Evolutionary conservation across 2,329 filamentous ascomycete species (phyloP), one percentile per base, ranked within the genome.

Genomic region (Colletotrichum cereale): DNA sequence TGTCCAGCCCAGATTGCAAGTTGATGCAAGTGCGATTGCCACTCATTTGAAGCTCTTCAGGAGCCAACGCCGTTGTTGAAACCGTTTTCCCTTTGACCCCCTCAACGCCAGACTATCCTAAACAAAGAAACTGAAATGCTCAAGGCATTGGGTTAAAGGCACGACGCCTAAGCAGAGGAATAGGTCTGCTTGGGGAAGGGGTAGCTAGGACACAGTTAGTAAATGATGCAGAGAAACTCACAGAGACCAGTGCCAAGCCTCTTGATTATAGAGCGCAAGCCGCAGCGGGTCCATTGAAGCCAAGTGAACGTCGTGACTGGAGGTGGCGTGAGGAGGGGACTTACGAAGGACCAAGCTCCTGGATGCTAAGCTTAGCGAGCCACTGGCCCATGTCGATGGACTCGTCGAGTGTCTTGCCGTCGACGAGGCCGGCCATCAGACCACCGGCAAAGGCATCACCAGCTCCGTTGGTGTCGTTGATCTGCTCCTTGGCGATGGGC

Each of bases 361-460:
- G 92, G 82, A 99, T 96, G 87, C 95, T 96, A 79, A 97, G 87
- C 79, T 92, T 92, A 61, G 96, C 96, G 75, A 99, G 89, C 96
- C 96, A 99, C 85, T 98, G 95, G 75, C 96, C 96, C 89, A 96
- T 93, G 82, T 98, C 93, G 77, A 99, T 88, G 79, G 89, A 89
- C 75, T 91, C 90, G 77, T 93, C 91, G 62, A 99, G 87, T 66
- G 90, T 81, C 86, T 96, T 93, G 82, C 93, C 94, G 83, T 96
- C 88, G 73, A 97, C 91, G 74, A 98, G 87, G 80, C 95, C 96
- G 64, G 96, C 96, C 67, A 94, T 87, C 84, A 99, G 95, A 74
- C 96, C 96, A 80, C 95, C 96, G 71, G 96, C 96, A 79, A 99
- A 99, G 64, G 96, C 96, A 81, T 99, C 96, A 81, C 95, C 96